Base-by-base conservation (phyloP, 306 rosid genomes). In the Gleditsia sinensis region DNA sequence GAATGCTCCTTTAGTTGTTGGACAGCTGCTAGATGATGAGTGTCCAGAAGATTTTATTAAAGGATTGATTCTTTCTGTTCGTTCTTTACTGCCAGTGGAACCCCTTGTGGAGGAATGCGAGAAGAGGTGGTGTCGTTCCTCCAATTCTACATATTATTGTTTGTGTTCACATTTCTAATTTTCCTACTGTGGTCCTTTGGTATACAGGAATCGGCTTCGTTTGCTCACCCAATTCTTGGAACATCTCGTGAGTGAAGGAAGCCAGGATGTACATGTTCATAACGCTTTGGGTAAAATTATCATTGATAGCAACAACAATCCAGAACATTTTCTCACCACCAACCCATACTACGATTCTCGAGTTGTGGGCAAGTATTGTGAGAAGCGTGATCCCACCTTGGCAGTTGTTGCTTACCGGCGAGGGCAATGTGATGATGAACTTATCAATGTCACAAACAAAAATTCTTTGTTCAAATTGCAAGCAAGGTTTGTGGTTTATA, bases 201-300 rank as follows among this genome's bases (percentile, higher is more conserved):
- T 10, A 20, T 81, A n/a, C 78, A 95, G 99, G 90, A 95, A 95
- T 51, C 99, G 98, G 21, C 94, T 95, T 80, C 97, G 99, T 30
- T 81, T 95, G 61, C 99, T 95, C 70, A 86, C 98, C 32, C 99
- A 95, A 76, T 95, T 95, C 82, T 83, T 95, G 87, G 99, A 95
- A 86, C 98, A 95, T 90, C 96, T 95, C 23, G 99, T 95, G 86
- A 92, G 98, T 53, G 99, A 95, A 86, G 99, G 99, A 83, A 95
- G 99, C 92, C 99, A 92, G 81, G 99, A 95, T 71, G 98, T 92
- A 53, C 99, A 95, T 81, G 98, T 95, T 48, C 99, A 95, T 66
- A 95, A 95, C 68, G 99, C 99, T 21, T 79, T 95, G 84, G 99
- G 99, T 75, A 95, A 95, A 90, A 95, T 95, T 71, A 95, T 95